phyloP scores from a whole-genome alignment of 352 stramenopile species.

The Lagenidium sp. region DNA sequence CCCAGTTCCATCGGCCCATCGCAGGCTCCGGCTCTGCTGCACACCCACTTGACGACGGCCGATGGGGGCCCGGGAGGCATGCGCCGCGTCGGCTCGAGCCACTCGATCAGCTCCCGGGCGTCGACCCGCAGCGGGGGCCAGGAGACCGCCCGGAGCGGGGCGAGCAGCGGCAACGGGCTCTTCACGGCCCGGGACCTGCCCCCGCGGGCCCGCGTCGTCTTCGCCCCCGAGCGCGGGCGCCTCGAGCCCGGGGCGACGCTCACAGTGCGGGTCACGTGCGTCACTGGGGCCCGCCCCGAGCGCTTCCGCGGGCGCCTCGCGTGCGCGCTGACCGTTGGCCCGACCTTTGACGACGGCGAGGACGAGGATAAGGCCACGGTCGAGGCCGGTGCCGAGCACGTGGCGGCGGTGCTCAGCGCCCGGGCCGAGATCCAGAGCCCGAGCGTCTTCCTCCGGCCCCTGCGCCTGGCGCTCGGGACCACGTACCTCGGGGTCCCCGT shows the following conservation, averaged over 20 bases:
- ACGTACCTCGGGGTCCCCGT: slow-evolving; percentile 60
- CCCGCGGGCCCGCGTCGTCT: slow-evolving; percentile 34
- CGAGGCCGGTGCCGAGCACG: too few species aligned
- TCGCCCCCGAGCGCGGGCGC: slow-evolving; percentile 31
- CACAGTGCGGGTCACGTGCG: slow-evolving; percentile 30
- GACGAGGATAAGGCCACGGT: too few species aligned
- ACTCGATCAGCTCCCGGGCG: slow-evolving; percentile 39
- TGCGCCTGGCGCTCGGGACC: slow-evolving; percentile 34
- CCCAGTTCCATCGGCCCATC: too few species aligned
- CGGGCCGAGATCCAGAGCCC: slow-evolving; percentile 70
- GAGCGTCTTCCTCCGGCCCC: slow-evolving; percentile 58
- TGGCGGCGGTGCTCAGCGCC: slow-evolving; percentile 12
- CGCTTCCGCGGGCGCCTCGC: slow-evolving; percentile 43
- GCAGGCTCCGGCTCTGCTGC: too few species aligned
- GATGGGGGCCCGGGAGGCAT: not conserved
- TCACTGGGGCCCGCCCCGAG: slow-evolving; percentile 46
- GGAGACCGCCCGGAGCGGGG: slow-evolving; percentile 23
- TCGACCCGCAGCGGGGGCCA: slow-evolving; percentile 28
- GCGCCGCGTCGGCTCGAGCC: slow-evolving; percentile 27
- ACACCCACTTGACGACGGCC: not conserved
- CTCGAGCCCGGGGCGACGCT: slow-evolving; percentile 29
- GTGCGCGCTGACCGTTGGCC: slow-evolving; percentile 17
- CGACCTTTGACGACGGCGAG: too few species aligned
- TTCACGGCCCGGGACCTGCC: slow-evolving; percentile 33
- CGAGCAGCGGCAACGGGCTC: slow-evolving; percentile 16